These are phyloP conservation scores for Trichoderma erinaceum DNA, from an alignment of 495 filamentous ascomycete species.

Conservation along the genomic window DNA sequence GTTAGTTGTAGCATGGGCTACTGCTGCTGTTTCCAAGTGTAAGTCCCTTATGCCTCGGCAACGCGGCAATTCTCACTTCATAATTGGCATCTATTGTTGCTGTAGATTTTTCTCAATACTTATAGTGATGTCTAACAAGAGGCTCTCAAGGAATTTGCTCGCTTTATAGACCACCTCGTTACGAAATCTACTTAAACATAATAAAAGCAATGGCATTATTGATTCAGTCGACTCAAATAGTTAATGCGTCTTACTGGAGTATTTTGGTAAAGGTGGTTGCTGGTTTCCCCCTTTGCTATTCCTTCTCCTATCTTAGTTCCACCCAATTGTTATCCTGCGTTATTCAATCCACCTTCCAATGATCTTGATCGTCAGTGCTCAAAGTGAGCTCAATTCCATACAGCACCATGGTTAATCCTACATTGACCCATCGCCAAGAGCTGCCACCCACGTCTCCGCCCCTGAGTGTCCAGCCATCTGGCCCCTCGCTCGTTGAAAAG, in stretches of 20 bases:
- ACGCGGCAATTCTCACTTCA: not conserved
- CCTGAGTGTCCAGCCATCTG: slow-evolving; percentile 80
- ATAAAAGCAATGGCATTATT: no score
- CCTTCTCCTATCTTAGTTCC: not conserved
- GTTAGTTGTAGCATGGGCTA: no score
- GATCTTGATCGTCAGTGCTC: slow-evolving; percentile 70
- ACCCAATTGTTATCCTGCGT: not conserved
- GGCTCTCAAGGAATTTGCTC: not conserved
- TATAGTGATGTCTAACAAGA: slow-evolving; percentile 9
- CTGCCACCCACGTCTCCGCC: slow-evolving; percentile 75
- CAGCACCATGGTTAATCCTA: slow-evolving; percentile 76
- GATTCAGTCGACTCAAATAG: no score
- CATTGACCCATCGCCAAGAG: slow-evolving; percentile 88
- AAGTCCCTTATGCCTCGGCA: slow-evolving; percentile 3
- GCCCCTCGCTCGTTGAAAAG: slow-evolving; percentile 62
- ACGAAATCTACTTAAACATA: not conserved
- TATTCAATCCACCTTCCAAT: slow-evolving; percentile 88
- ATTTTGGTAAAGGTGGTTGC: not conserved
- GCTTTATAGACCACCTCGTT: not conserved
- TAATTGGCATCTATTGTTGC: not conserved
- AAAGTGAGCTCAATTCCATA: slow-evolving; percentile 87
- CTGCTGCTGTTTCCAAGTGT: no score
- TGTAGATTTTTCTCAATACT: not conserved
- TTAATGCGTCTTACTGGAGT: no score
- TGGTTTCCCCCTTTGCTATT: not conserved